Evolutionary conservation across 257 asterid genomes (phyloP).

Genomic region (Nicotiana knightiana): DNA sequence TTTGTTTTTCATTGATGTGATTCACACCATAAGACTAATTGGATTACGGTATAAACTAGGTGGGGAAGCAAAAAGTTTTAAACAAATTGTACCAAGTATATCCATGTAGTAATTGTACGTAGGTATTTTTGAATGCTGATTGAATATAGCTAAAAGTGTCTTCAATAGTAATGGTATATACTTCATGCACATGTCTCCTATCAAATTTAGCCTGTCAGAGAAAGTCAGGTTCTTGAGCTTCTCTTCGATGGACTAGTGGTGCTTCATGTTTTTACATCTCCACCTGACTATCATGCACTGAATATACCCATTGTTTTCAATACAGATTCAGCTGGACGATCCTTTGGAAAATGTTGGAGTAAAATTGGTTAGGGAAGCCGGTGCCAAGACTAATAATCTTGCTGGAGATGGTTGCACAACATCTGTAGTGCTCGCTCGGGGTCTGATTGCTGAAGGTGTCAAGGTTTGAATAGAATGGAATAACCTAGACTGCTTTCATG

Average conservation of each 20-base stretch:
- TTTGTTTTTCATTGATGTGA: background rate
- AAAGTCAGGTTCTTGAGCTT: background rate
- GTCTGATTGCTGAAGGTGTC: slow-evolving; percentile 72
- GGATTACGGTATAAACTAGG: background rate
- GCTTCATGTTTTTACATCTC: background rate
- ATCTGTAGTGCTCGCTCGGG: slow-evolving; percentile 75
- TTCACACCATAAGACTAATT: background rate
- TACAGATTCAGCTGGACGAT: slow-evolving; percentile 86
- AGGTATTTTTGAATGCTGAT: background rate
- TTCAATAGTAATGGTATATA: background rate
- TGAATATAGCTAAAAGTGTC: background rate
- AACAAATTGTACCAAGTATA: background rate
- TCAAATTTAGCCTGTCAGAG: background rate
- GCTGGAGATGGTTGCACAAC: slow-evolving; percentile 94
- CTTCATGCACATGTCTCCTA: background rate
- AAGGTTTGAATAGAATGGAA: slow-evolving; percentile 38
- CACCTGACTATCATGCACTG: slow-evolving; percentile 4
- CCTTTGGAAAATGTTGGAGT: slow-evolving; percentile 86
- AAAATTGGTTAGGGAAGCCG: slow-evolving; percentile 80
- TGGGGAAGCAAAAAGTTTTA: background rate
- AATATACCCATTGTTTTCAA: slow-evolving; percentile 33
- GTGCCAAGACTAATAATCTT: slow-evolving; percentile 78
- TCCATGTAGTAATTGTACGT: background rate
- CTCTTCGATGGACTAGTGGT: background rate
- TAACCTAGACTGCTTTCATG: background rate